Evolutionary conservation across 805 yeast genomes (phyloP).

Genomic region (Starmerella sp.): DNA sequence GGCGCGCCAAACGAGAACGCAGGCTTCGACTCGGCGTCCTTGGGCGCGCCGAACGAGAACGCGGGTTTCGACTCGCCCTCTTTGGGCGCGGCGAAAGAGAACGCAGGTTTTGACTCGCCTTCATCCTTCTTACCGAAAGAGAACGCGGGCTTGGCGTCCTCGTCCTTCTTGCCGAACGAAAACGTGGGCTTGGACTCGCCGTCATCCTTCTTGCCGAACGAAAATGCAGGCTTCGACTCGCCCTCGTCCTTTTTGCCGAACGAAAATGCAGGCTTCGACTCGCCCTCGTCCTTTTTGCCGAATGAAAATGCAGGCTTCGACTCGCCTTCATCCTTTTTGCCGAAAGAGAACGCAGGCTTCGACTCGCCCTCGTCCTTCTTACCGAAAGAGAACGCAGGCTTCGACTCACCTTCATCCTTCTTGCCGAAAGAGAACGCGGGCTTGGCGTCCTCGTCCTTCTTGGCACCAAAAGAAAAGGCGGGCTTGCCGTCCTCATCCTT

Average conservation of each 20-base stretch:
- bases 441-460: constrained; percentile 1
- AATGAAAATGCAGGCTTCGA: constrained; percentile 10
- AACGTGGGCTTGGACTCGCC: constrained; percentile 15
- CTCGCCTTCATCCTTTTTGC: constrained; percentile 8
- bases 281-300: constrained; percentile 6
- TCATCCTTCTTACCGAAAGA: neutral
- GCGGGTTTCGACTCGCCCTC: constrained; percentile 12
- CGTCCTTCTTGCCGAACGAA: constrained; percentile 13
- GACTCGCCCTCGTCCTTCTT: neutral
- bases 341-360: constrained; percentile 6
- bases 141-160: neutral
- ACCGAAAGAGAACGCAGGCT: constrained; percentile 28
- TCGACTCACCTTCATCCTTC: constrained; percentile 5
- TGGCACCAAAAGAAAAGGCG: constrained; percentile 26
- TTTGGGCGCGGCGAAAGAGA: constrained; percentile 7
- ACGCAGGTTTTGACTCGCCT: constrained; percentile 14
- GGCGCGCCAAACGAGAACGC: constrained; percentile 17
- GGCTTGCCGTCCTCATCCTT: constrained; percentile 19
- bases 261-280: constrained; percentile 16
- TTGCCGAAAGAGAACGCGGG: constrained; percentile 25
- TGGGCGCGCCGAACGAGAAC: constrained; percentile 15
- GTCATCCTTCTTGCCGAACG: constrained; percentile 15
- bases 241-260: constrained; percentile 10
- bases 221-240: constrained; percentile 16
- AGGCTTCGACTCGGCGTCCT: constrained; percentile 13